A percentile compares a stretch with the other conserved stretches of the same genome.
Evolutionary conservation across 2,329 filamentous ascomycete genomes (phyloP).

Genomic region (Penicillium thymicola): DNA sequence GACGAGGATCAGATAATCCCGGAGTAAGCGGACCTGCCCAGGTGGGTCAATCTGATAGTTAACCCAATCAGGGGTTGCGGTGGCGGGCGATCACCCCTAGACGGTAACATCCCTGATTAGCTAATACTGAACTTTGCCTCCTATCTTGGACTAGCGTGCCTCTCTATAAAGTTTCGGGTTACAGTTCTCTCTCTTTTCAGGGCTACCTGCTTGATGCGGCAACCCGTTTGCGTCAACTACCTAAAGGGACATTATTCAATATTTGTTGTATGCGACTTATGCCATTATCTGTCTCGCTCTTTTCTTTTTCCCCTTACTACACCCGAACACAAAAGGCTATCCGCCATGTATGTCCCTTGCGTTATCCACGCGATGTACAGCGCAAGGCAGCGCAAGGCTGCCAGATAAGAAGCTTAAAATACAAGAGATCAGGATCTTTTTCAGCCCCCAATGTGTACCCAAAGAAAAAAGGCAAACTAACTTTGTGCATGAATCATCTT

Average conservation of each 20-base stretch:
- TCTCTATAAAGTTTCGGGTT: background rate
- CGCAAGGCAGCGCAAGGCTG: background rate
- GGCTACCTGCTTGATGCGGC: background rate
- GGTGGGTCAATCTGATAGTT: background rate
- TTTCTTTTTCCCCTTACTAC: background rate
- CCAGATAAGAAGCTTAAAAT: background rate
- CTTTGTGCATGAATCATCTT: background rate
- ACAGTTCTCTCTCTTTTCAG: background rate
- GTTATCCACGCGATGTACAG: background rate
- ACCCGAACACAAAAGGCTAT: too few relatives aligned
- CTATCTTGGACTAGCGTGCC: background rate
- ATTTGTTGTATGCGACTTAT: background rate
- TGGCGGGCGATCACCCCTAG: background rate
- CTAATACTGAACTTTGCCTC: accelerated
- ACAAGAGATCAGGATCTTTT: background rate
- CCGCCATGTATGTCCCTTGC: background rate
- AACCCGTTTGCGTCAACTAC: conserved; percentile 2
- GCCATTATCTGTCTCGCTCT: background rate
- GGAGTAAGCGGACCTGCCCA: background rate
- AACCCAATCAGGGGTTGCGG: background rate
- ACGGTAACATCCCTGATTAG: background rate
- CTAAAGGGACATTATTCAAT: background rate
- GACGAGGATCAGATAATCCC: conserved; percentile 8
- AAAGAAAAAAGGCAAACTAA: too few relatives aligned
- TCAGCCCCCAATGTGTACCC: background rate